phyloP scores from a whole-genome alignment of 129 eudicot species.

The Deinandra increscens region DNA sequence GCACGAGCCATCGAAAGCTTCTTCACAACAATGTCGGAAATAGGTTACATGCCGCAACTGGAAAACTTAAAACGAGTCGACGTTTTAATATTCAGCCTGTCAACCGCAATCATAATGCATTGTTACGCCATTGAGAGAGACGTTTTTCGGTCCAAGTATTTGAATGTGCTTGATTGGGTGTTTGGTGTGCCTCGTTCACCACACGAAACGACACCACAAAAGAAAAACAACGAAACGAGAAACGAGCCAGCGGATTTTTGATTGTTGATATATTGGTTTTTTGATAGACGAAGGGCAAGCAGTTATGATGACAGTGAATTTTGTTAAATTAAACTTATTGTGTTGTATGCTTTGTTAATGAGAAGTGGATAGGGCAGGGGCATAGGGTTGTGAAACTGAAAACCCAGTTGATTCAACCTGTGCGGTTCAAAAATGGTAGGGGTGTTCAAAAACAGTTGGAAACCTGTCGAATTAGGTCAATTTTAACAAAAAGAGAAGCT shows the following conservation, averaged over 20 bases:
- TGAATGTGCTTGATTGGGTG: conserved; percentile 99
- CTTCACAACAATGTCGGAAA: conserved; percentile 90
- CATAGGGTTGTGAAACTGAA: too few relatives aligned
- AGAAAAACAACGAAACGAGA: conserved; percentile 32
- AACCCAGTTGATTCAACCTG: too few relatives aligned
- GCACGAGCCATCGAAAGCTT: conserved; percentile 97
- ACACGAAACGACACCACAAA: conserved; percentile 59
- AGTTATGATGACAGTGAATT: background rate
- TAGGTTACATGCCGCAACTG: conserved; percentile 72
- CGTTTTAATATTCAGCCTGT: conserved; percentile 80
- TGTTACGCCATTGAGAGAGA: conserved; percentile 97
- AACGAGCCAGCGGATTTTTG: background rate
- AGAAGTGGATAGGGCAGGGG: too few relatives aligned
- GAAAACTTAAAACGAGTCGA: conserved; percentile 70
- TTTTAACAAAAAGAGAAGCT: too few relatives aligned
- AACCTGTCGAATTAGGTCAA: too few relatives aligned
- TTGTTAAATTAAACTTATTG: background rate
- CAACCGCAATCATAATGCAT: conserved; percentile 97
- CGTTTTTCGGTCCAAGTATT: conserved; percentile 89
- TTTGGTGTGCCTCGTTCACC: conserved; percentile 97
- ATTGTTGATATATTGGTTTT: background rate
- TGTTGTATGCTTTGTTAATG: conserved; percentile 16
- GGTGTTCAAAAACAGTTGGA: too few relatives aligned
- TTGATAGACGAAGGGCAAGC: conserved; percentile 1
- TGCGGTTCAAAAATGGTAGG: too few relatives aligned